Percentiles rank a stretch among this genome's conserved stretches.
phyloP scores from a whole-genome alignment of 768 basidiomycete species.

The Butyriboletus loyo region DNA sequence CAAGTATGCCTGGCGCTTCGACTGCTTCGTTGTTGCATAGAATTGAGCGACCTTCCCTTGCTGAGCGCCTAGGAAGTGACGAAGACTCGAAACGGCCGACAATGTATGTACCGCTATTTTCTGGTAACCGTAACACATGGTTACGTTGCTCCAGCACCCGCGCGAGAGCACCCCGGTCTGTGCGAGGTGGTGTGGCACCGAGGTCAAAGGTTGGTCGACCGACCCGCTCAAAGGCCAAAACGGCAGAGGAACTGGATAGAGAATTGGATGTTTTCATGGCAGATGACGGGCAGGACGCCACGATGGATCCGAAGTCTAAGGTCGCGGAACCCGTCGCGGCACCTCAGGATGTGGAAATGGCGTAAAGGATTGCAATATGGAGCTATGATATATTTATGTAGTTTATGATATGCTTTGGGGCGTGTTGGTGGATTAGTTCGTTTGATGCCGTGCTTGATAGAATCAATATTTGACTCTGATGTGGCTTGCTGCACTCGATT shows the following conservation, averaged over 20 bases:
- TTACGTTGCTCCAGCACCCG: conserved; percentile 31
- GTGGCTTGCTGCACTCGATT: not conserved
- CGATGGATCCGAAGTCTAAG: conserved; percentile 19
- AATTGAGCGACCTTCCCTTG: conserved; percentile 70
- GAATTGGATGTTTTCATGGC: conserved; percentile 88
- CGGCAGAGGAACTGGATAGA: conserved; percentile 80
- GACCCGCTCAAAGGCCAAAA: conserved; percentile 55
- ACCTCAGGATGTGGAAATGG: conserved; percentile 55
- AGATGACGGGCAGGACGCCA: conserved; percentile 38
- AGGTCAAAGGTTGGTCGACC: conserved; percentile 31
- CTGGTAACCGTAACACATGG: not conserved
- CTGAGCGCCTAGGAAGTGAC: conserved; percentile 58
- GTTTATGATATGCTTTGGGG: conserved; percentile 11
- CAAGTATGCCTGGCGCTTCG: conserved; percentile 39
- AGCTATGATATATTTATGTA: conserved; percentile 19
- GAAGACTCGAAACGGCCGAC: conserved; percentile 25
- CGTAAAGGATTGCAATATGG: conserved; percentile 16
- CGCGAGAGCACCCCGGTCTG: conserved; percentile 25
- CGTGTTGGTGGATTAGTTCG: not conserved
- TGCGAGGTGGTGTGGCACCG: conserved; percentile 9
- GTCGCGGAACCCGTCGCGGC: conserved; percentile 7
- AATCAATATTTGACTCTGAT: not conserved
- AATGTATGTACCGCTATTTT: conserved; percentile 11
- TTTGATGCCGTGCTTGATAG: not conserved
- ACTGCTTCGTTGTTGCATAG: conserved; percentile 68